These are phyloP conservation scores for Aureobasidium sp. DNA, from an alignment of 2,329 filamentous ascomycete species.

Conservation along the genomic window DNA sequence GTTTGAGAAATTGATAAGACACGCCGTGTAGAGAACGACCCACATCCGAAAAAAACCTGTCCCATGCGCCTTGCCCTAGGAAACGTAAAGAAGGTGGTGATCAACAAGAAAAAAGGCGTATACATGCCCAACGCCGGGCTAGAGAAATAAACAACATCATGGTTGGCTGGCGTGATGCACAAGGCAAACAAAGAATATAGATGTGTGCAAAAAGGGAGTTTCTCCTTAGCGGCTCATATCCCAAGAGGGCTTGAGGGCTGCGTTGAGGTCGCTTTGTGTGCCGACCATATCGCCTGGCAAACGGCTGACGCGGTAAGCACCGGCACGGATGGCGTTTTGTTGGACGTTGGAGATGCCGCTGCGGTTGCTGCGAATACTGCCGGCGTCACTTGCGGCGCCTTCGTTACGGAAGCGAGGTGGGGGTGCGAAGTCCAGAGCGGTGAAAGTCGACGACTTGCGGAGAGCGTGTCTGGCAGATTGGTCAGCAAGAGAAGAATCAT, in stretches of 20 bases:
- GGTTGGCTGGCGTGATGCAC: not conserved
- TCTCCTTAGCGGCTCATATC: conserved; percentile 31
- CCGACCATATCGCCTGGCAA: conserved; percentile 76
- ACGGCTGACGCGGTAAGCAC: conserved; percentile 78
- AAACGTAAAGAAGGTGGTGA: not conserved
- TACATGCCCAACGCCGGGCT: conserved; percentile 1
- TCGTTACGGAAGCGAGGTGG: conserved; percentile 62
- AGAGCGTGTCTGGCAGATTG: conserved; percentile 51
- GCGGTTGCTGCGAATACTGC: conserved; percentile 56
- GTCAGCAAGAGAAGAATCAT: conserved; percentile 13
- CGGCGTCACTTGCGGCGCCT: conserved; percentile 40
- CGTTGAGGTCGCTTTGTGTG: conserved; percentile 57
- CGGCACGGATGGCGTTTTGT: conserved; percentile 63
- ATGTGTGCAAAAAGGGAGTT: not conserved
- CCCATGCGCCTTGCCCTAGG: not conserved
- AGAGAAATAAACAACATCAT: not conserved
- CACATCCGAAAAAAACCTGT: not conserved
- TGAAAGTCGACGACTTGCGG: conserved; percentile 71
- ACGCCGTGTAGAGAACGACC: not conserved
- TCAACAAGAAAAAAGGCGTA: not conserved
- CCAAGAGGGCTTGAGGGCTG: conserved; percentile 49
- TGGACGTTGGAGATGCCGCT: conserved; percentile 67
- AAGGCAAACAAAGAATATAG: not conserved
- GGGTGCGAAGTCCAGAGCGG: conserved; percentile 70
- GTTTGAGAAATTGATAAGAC: not conserved